Percentiles rank a stretch among this genome's conserved stretches.
Evolutionary conservation across 495 filamentous ascomycete species (phyloP).

Genomic region (Xylaria venustula): DNA sequence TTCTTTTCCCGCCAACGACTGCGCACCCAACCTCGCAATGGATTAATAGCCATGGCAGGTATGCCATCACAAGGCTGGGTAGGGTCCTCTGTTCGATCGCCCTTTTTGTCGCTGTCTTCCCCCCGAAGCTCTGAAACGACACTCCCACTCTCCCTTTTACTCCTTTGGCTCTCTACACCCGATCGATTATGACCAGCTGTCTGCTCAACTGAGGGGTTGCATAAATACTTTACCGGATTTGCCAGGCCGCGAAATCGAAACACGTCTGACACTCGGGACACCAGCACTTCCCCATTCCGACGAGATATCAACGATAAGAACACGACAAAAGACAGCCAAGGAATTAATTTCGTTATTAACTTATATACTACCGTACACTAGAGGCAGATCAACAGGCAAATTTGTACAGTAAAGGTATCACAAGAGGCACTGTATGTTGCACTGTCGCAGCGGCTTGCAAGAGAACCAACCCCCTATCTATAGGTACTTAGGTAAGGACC

Average conservation of each 20-base stretch:
- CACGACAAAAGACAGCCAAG: not conserved
- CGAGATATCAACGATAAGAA: not conserved
- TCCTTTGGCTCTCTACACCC: not conserved
- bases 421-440: too few relatives aligned
- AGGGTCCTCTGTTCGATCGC: not conserved
- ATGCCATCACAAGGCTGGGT: not conserved
- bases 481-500: too few relatives aligned
- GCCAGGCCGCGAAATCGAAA: slow-evolving; percentile 7
- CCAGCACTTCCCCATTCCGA: not conserved
- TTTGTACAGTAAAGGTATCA: too few relatives aligned
- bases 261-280: not conserved
- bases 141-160: not conserved
- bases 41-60: not conserved
- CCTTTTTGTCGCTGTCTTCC: not conserved
- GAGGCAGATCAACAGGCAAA: too few relatives aligned
- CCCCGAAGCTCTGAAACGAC: not conserved
- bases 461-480: too few relatives aligned
- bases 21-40: not conserved
- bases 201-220: not conserved
- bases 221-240: slow-evolving; percentile 3
- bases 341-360: too few relatives aligned
- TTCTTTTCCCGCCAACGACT: not conserved
- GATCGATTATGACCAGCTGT: not conserved
- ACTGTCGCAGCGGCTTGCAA: too few relatives aligned
- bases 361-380: too few relatives aligned